Conservation (phyloP, 2,329 filamentous ascomycete genomes). For the Magnaporthiopsis rhizophila region DNA sequence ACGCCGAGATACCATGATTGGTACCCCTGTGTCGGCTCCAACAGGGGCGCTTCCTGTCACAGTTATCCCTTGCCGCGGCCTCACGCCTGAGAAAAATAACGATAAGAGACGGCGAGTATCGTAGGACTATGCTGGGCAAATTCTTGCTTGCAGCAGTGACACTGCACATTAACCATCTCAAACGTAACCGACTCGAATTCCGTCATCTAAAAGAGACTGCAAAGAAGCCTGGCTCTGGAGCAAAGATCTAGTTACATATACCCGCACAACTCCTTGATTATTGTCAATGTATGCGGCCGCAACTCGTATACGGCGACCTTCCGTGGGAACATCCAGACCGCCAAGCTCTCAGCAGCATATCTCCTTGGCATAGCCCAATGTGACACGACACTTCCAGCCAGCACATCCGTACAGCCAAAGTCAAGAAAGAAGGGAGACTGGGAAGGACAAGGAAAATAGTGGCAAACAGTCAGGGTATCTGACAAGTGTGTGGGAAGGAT, state of each 20-base stretch:
- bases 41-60: too few relatives aligned
- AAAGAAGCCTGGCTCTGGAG: not conserved
- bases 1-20: too few relatives aligned
- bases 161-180: not conserved
- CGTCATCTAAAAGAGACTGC: not conserved
- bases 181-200: not conserved
- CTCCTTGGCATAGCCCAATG: slow-evolving; percentile 7
- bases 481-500: not conserved
- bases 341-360: not conserved
- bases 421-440: not conserved
- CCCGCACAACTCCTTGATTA: not conserved
- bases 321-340: slow-evolving; percentile 1
- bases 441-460: not conserved
- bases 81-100: too few relatives aligned
- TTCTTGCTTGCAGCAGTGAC: too few relatives aligned
- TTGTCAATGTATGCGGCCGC: not conserved
- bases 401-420: slow-evolving; percentile 6
- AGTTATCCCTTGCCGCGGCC: too few relatives aligned
- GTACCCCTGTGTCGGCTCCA: too few relatives aligned
- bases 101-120: too few relatives aligned
- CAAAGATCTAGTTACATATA: slow-evolving; percentile 2
- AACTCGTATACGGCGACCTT: slow-evolving; percentile 4
- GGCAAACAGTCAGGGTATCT: not conserved
- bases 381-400: slow-evolving; percentile 4
- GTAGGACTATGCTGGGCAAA: too few relatives aligned